These are phyloP conservation scores for Litsea cubeba DNA, from an alignment of 164 flowering plant genomes.

Conservation along the genomic window DNA sequence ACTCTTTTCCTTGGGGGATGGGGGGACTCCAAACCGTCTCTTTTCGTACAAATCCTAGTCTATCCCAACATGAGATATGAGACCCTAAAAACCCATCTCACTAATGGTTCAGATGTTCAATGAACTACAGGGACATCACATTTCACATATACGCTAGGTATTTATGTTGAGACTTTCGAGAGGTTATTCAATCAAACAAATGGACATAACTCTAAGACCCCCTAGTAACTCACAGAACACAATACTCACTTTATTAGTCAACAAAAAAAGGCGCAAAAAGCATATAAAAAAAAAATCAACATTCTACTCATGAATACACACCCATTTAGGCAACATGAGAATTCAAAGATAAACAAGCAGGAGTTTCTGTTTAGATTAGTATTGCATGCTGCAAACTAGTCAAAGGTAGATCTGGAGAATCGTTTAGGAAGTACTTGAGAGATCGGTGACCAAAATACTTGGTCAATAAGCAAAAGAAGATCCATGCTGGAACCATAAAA, in stretches of 20 bases:
- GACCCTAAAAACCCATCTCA: too few species aligned
- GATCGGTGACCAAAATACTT: slow-evolving; percentile 45
- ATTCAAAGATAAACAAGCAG: not conserved
- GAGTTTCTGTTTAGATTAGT: not conserved
- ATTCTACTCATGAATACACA: not conserved
- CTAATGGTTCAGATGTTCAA: too few species aligned
- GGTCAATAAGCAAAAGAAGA: slow-evolving; percentile 33
- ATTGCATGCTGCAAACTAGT: not conserved
- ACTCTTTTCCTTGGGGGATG: too few species aligned
- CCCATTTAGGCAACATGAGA: not conserved
- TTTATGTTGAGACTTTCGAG: too few species aligned
- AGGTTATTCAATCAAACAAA: too few species aligned
- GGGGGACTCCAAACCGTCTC: too few species aligned
- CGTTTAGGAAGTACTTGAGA: slow-evolving; percentile 42
- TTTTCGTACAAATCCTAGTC: too few species aligned
- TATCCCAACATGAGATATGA: too few species aligned
- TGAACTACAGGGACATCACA: too few species aligned
- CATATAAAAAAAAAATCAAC: not conserved
- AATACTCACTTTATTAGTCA: not conserved
- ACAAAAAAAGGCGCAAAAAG: not conserved
- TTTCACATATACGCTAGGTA: too few species aligned
- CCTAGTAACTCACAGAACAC: too few species aligned
- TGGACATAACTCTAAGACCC: too few species aligned
- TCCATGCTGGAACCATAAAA: slow-evolving; percentile 76
- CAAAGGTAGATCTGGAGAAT: slow-evolving; percentile 7